Base-by-base conservation (phyloP, 2,329 filamentous ascomycete species). In the Beauveria medogensis region DNA sequence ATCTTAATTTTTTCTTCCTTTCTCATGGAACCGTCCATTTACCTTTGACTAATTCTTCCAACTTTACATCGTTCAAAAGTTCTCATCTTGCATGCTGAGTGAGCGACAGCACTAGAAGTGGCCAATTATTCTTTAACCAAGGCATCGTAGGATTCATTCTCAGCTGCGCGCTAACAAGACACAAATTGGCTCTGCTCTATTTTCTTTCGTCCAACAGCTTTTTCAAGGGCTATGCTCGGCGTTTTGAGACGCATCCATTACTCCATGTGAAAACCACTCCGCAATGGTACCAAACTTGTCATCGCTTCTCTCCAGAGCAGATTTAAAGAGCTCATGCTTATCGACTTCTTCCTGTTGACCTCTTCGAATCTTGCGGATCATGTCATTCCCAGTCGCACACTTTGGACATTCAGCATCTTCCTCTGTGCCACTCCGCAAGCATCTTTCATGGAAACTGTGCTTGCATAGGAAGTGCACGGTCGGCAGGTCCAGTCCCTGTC, bases 381-480 rank as follows among this genome's bases (percentile, higher is more conserved):
- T 94, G 24, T 91, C 86, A 69, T 97, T 97, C 63, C 90, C 87
- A 22, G 85, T 81, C 28, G 89, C 86, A 69, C 94, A 99, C 40
- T 91, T 82, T 10, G 93, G 92, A 71, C 94, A 99, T 73, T 97
- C 92, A 0, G 87, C 82, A 56, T 87, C 86, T 12, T 79, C 78
- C 24, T 82, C 80, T 12, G 62, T 40, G 2, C 76, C 77, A 14
- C 72, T 72, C 56, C 80, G 76, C 70, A 99, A 77, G 73, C 93
- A 99, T 51, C 90, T 82, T 75, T 96, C 91, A 71, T 99, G 94
- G 79, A 97, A 99, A 63, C 88, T 92, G 73, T 99, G 94, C 73
- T 96, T 96, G 78, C 94, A 99, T 64, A 99, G 75, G 72, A 99
- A 99, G 71, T 99, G 94, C 53, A 99, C 92, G 0, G 88, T 90